A percentile compares a stretch with the other conserved stretches of the same genome.
Conservation (phyloP, 352 stramenopile genomes). For the Globisporangium alternatum region DNA sequence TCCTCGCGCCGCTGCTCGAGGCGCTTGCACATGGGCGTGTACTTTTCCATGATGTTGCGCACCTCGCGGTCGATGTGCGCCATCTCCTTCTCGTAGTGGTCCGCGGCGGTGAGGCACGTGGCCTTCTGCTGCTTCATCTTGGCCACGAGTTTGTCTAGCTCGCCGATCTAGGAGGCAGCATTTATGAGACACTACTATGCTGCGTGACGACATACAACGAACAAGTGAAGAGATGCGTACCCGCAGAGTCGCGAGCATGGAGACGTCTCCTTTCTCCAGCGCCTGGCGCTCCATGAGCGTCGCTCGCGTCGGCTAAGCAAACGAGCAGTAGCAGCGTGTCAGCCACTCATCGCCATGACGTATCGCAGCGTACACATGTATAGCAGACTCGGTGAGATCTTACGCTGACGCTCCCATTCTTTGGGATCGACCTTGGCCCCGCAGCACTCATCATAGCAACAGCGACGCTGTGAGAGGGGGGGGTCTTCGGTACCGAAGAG, state of each 20-base stretch:
- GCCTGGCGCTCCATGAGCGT: conserved; percentile 74
- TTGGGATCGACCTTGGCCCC: conserved; percentile 31
- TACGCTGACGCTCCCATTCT: conserved; percentile 33
- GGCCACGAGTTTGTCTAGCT: conserved; percentile 73
- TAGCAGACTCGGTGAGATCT: conserved; percentile 9
- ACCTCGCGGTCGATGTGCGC: conserved; percentile 59
- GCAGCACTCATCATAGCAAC: conserved; percentile 60
- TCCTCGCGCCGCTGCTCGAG: conserved; percentile 56
- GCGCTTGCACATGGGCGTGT: conserved; percentile 56
- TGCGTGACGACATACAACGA: background rate
- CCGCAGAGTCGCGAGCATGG: conserved; percentile 68
- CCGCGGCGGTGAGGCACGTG: conserved; percentile 45
- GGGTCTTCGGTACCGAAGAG: background rate
- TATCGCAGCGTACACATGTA: too few relatives aligned
- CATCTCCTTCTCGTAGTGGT: conserved; percentile 57
- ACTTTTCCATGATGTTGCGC: conserved; percentile 61
- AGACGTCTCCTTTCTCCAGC: conserved; percentile 64
- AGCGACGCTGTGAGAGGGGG: background rate
- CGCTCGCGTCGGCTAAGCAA: conserved; percentile 35
- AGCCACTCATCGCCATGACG: conserved; percentile 1
- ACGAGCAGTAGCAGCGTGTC: background rate
- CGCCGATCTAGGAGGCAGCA: conserved; percentile 48
- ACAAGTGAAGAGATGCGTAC: conserved; percentile 28
- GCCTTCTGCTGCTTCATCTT: conserved; percentile 65
- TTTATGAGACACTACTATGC: background rate